Conservation (phyloP, 306 rosid genomes). For the Lotus japonicus region DNA sequence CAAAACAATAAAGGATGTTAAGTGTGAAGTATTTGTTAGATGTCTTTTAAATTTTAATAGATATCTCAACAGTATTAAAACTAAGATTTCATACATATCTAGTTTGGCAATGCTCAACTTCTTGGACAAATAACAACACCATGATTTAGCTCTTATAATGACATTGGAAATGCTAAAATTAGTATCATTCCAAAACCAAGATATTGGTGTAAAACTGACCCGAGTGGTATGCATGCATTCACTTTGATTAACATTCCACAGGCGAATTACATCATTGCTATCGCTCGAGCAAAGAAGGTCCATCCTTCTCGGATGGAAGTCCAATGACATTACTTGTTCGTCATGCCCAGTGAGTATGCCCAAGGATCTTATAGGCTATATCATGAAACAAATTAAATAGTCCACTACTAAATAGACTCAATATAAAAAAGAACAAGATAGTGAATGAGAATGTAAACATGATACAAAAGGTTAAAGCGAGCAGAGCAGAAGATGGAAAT, state of each 20-base stretch:
- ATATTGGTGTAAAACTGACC: slow-evolving; percentile 35
- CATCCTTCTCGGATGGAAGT: slow-evolving; percentile 52
- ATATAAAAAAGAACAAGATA: neutral
- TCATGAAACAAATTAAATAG: slow-evolving; percentile 6
- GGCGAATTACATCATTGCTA: slow-evolving; percentile 33
- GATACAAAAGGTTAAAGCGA: neutral
- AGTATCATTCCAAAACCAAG: neutral
- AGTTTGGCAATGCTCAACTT: neutral
- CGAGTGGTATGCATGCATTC: slow-evolving; percentile 23
- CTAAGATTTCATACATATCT: neutral
- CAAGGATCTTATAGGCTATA: slow-evolving; percentile 36
- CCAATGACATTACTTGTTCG: slow-evolving; percentile 58
- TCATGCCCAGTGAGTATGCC: slow-evolving; percentile 36
- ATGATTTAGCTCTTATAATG: neutral
- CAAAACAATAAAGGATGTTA: neutral
- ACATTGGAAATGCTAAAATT: neutral
- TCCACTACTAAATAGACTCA: slow-evolving; percentile 1
- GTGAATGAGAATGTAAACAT: neutral
- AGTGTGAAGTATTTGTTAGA: neutral
- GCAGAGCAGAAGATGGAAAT: neutral
- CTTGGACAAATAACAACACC: neutral
- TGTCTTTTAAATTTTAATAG: too few species aligned
- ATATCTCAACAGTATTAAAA: too few species aligned
- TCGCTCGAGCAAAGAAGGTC: slow-evolving; percentile 64
- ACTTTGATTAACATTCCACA: slow-evolving; percentile 39